Evolutionary conservation across 768 basidiomycete species (phyloP).

Genomic region (Dentipellis sp.): DNA sequence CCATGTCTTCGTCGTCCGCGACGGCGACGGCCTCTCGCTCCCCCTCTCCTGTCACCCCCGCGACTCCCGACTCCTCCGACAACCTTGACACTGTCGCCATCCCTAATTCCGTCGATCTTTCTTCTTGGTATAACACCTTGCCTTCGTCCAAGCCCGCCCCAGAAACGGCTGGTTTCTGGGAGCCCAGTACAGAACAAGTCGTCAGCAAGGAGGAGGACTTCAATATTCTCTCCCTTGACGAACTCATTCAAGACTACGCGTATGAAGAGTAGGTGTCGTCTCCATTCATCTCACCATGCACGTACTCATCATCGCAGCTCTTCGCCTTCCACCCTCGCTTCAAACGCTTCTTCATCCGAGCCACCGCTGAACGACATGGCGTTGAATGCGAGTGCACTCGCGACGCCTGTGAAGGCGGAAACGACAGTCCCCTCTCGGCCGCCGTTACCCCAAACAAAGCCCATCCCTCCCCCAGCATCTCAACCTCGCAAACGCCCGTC

Average conservation of each 20-base stretch:
- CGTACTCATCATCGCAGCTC: constrained; percentile 13
- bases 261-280: constrained; percentile 58
- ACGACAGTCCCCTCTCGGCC: constrained; percentile 16
- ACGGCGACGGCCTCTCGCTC: constrained; percentile 52
- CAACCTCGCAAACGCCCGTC: constrained; percentile 48
- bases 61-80: constrained; percentile 58
- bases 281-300: constrained; percentile 8
- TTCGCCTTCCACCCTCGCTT: constrained; percentile 1
- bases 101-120: constrained; percentile 41
- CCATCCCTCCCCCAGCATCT: constrained; percentile 58
- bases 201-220: constrained; percentile 40
- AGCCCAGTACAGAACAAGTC: constrained; percentile 27
- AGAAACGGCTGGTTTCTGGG: constrained; percentile 31
- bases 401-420: neutral
- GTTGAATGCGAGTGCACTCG: neutral
- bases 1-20: constrained; percentile 54
- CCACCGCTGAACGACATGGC: neutral
- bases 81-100: constrained; percentile 39
- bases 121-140: constrained; percentile 50
- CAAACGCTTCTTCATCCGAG: constrained; percentile 4
- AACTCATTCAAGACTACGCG: constrained; percentile 63
- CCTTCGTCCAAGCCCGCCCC: constrained; percentile 32
- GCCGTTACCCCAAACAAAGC: constrained; percentile 44
- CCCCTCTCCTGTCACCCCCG: constrained; percentile 60
- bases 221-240: constrained; percentile 58